Conservation (phyloP, 257 asterid species). For the Fraxinus quadrangulata region DNA sequence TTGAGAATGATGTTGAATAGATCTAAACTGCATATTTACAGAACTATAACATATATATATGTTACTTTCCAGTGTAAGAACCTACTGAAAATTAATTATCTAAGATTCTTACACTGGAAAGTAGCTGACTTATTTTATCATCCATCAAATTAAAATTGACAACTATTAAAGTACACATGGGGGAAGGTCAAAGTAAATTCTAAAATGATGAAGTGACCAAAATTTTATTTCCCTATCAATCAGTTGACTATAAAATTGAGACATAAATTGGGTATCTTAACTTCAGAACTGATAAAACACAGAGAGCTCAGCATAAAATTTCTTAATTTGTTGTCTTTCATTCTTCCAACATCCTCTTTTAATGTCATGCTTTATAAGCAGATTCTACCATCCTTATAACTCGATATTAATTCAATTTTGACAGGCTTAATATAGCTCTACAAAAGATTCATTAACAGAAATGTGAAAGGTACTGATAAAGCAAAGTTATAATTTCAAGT, state of each 20-base stretch:
- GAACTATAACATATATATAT: constrained; percentile 21
- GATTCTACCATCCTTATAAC: neutral
- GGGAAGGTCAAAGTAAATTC: constrained; percentile 12
- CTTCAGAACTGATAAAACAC: neutral
- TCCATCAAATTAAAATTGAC: neutral
- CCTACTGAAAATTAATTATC: no score
- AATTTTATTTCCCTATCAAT: neutral
- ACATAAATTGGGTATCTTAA: neutral
- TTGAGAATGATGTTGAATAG: constrained; percentile 11
- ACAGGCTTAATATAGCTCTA: constrained; percentile 15
- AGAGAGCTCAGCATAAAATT: constrained; percentile 1
- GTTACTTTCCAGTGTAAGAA: no score
- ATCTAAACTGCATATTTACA: constrained; percentile 21
- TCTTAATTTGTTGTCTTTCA: constrained; percentile 1
- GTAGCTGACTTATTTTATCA: neutral
- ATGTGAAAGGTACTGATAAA: neutral
- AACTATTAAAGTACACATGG: constrained; percentile 7
- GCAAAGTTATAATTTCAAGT: neutral
- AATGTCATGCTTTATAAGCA: constrained; percentile 1
- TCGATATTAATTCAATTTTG: neutral
- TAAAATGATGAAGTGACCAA: neutral
- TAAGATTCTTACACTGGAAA: neutral
- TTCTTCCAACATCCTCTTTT: constrained; percentile 6
- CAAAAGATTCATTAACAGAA: neutral
- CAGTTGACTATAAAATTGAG: neutral